Evolutionary conservation across 2,329 filamentous ascomycete species (phyloP).

Genomic region (Sarocladium brachiariae): DNA sequence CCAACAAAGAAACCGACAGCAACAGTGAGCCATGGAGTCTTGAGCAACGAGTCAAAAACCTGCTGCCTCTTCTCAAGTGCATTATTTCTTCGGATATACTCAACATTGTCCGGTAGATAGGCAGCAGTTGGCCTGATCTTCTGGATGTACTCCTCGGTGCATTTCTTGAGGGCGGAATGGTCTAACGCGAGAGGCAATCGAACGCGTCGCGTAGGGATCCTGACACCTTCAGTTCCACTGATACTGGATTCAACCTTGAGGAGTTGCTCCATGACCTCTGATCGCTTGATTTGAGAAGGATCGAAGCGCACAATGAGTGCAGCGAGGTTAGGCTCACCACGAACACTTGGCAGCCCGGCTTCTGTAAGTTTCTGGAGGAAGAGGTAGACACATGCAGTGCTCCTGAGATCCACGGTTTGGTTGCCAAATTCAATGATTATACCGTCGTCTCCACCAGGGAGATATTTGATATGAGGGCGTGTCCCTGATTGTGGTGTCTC

Average conservation of each 20-base stretch:
- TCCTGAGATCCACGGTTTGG: constrained; percentile 47
- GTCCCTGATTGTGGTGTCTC: constrained; percentile 19
- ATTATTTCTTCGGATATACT: constrained; percentile 37
- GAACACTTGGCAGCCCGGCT: not conserved
- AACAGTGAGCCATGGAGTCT: constrained; percentile 25
- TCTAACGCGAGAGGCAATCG: constrained; percentile 24
- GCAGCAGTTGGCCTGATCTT: constrained; percentile 51
- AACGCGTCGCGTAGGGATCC: constrained; percentile 19
- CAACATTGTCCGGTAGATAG: constrained; percentile 53
- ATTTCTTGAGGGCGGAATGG: constrained; percentile 27
- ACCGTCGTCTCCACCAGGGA: constrained; percentile 40
- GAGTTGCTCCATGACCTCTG: constrained; percentile 11
- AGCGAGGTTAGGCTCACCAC: constrained; percentile 13
- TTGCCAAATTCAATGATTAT: constrained; percentile 52
- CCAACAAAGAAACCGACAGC: constrained; percentile 26
- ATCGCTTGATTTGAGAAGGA: constrained; percentile 12
- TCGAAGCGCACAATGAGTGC: constrained; percentile 17
- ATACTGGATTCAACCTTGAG: constrained; percentile 14
- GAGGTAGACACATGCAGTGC: constrained; percentile 26
- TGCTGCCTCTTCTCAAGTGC: constrained; percentile 24
- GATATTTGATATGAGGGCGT: constrained; percentile 26
- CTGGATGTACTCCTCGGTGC: constrained; percentile 45
- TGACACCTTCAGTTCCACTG: constrained; percentile 13
- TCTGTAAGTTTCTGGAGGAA: constrained; percentile 12
- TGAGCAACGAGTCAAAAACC: constrained; percentile 25